These are phyloP conservation scores for Amorphotheca resinae DNA, from an alignment of 495 filamentous ascomycete species.

Conservation along the genomic window DNA sequence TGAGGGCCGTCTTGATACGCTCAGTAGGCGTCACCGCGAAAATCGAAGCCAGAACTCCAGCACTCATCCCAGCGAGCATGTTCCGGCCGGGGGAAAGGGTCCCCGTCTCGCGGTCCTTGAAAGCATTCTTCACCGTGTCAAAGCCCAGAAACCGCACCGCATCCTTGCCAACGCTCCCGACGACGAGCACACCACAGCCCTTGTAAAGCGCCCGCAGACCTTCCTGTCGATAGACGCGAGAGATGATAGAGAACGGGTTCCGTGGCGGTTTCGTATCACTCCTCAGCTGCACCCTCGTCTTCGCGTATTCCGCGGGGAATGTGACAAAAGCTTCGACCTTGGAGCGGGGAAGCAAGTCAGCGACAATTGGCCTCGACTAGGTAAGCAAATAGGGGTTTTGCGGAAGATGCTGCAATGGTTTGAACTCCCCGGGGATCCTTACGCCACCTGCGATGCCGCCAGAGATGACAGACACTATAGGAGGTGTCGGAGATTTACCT, in stretches of 20 bases:
- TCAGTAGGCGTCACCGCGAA: constrained; percentile 53
- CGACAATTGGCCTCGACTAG: neutral
- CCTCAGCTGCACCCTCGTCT: constrained; percentile 17
- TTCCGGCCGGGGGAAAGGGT: constrained; percentile 41
- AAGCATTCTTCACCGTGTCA: constrained; percentile 48
- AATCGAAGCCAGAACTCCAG: constrained; percentile 46
- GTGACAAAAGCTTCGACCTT: constrained; percentile 2
- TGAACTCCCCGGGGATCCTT: too few relatives aligned
- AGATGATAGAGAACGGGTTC: constrained; percentile 37
- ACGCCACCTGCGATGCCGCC: constrained; percentile 17
- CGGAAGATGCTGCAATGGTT: neutral
- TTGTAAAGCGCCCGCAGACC: constrained; percentile 47
- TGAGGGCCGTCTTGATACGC: constrained; percentile 56
- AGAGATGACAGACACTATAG: constrained; percentile 9
- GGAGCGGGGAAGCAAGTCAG: neutral
- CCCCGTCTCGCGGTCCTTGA: constrained; percentile 43
- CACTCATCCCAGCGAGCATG: constrained; percentile 48
- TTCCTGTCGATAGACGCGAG: constrained; percentile 26
- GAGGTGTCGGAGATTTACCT: constrained; percentile 19
- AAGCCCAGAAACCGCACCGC: constrained; percentile 53
- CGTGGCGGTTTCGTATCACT: constrained; percentile 14
- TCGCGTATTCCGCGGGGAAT: constrained; percentile 15
- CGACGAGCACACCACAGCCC: constrained; percentile 33
- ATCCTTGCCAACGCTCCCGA: constrained; percentile 43
- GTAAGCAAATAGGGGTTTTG: neutral